Conservation (phyloP, 169 alveolate species). For the Eimeria acervulina region DNA sequence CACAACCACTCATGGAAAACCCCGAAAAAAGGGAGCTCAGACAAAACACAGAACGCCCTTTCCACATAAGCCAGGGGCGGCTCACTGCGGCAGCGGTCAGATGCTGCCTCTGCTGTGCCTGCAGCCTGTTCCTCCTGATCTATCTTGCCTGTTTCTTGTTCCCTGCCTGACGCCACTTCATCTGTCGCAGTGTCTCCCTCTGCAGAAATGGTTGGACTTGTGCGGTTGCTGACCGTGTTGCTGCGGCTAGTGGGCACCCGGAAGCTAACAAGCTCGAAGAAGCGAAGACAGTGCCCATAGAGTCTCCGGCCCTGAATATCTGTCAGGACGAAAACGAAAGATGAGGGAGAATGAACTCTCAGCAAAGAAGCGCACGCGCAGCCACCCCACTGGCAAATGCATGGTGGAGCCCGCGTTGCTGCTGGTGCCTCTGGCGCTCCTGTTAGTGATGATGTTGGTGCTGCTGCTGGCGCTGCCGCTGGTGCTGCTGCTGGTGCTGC, state of each 20-base stretch:
- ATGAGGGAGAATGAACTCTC: constrained; percentile 65
- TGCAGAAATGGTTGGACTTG: neutral
- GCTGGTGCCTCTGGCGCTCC: neutral
- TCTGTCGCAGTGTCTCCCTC: constrained; percentile 18
- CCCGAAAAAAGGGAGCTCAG: constrained; percentile 55
- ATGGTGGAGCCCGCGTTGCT: neutral
- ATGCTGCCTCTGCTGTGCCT: neutral
- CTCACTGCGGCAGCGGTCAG: constrained; percentile 3
- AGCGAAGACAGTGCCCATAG: constrained; percentile 66
- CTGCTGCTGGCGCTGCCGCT: constrained; percentile 6
- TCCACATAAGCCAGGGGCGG: constrained; percentile 66
- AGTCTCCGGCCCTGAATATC: constrained; percentile 58
- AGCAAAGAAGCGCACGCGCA: constrained; percentile 65
- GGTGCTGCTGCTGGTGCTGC: constrained; percentile 11
- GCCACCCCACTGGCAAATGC: constrained; percentile 72
- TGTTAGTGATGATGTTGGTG: too few relatives aligned
- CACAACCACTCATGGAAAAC: constrained; percentile 62
- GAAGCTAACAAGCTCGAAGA: constrained; percentile 51
- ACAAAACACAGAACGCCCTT: constrained; percentile 65
- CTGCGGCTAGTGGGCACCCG: constrained; percentile 1
- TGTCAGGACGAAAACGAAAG: constrained; percentile 62
- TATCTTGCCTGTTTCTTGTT: neutral
- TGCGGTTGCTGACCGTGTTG: neutral
- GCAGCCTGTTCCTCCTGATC: neutral
- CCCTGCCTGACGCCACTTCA: neutral